These are phyloP conservation scores for Xylariales sp. DNA, from an alignment of 2,329 filamentous ascomycete genomes.

Conservation along the genomic window DNA sequence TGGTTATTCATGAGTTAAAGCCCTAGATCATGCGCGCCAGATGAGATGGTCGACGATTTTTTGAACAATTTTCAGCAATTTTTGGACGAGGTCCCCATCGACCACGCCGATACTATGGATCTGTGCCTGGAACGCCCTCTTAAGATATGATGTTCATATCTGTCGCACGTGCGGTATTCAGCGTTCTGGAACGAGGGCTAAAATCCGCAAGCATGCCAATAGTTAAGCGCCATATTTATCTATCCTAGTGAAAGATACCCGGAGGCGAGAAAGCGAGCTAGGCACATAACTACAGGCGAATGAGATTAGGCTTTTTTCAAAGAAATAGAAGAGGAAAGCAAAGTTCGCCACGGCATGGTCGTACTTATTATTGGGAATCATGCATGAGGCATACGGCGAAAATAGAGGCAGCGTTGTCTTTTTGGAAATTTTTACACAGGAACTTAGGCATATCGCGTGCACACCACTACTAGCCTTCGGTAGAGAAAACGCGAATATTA, in stretches of 20 bases:
- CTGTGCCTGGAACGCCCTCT: neutral
- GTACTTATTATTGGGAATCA: neutral
- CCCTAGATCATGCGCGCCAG: neutral
- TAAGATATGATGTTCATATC: conserved; percentile 7
- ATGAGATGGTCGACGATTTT: neutral
- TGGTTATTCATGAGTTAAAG: neutral
- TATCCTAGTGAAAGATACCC: neutral
- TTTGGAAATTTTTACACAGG: neutral
- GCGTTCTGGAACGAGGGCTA: neutral
- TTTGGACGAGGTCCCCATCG: neutral
- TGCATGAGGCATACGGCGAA: neutral
- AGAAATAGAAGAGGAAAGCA: conserved; percentile 1
- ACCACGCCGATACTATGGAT: neutral
- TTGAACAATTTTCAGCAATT: neutral
- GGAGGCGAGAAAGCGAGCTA: neutral
- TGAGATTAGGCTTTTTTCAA: neutral
- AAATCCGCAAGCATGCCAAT: neutral
- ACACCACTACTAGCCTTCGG: conserved; percentile 3
- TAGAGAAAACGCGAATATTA: conserved; percentile 5
- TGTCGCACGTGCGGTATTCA: neutral
- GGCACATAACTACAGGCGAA: conserved; percentile 1
- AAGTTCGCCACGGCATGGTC: neutral
- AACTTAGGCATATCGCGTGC: neutral
- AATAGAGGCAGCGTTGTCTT: neutral
- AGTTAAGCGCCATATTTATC: neutral